Evolutionary conservation across 2,329 filamentous ascomycete species (phyloP), one percentile per base, ranked within the genome.

Genomic region (Gremmenia infestans): DNA sequence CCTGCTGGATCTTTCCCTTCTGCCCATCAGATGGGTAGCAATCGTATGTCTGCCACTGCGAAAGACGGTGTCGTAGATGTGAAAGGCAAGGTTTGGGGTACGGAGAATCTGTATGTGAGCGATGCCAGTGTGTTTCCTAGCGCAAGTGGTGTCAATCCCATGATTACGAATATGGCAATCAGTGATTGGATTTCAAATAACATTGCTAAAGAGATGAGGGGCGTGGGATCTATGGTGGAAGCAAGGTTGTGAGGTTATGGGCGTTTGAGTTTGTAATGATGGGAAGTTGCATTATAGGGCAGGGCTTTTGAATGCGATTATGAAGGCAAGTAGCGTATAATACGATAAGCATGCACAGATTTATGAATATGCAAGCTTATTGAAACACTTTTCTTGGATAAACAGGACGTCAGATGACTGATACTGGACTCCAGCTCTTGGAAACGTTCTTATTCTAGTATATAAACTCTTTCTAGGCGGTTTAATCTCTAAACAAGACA

Each of bases 1-100:
- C 80, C 81, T 0, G 73, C 77, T 32, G 74, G 77, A 22, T 69
- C 74, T n/a, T 89, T 83, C 65, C 73, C 77, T 32, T 87, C 83
- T n/a, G 89, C 88, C 17, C 89, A 93, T 71, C 89, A 92, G 74
- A 92, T 92, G 88, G 86, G 88, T 22, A 83, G 83, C 9, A 89
- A 86, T 65, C 77, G 87, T 2, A 93, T 92, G 89, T 83, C 82
- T 46, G 70, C 59, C 7, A 46, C 50, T 3, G 70, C 71, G 53
- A 70, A 72, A 32, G 73, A 73, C 40, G 82, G 83, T 28, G 83
- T 85, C 12, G 84, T 87, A 2, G 81, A 86, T 65, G 69, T 73
- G 3, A 72, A 70, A 58, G 83, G 84, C 2, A 75, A 70, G 59
- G 82, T 90, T 6, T 92, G 87, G 86, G 87, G 81, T 1, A 78